phyloP scores from a whole-genome alignment of 1,284 basidiomycete genomes.

The Entoloma clypeatum region DNA sequence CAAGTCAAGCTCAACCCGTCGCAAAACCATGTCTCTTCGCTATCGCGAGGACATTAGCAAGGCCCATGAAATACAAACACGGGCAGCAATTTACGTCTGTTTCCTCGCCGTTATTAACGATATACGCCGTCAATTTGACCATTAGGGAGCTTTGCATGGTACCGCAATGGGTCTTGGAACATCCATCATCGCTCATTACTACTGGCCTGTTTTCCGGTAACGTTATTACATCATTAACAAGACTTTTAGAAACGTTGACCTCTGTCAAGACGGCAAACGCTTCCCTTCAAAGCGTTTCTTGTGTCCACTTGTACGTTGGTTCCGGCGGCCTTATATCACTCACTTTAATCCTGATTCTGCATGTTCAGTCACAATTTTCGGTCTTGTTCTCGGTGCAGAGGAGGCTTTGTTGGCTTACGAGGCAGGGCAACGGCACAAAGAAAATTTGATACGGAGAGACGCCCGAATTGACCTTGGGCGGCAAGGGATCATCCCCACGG shows the following conservation, averaged over 20 bases:
- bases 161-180: slow-evolving; percentile 55
- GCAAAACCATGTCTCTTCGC: slow-evolving; percentile 43
- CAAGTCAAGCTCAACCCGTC: background rate
- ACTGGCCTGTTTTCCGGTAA: slow-evolving; percentile 77
- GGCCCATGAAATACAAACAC: slow-evolving; percentile 52
- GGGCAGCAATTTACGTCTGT: slow-evolving; percentile 48
- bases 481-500: slow-evolving; percentile 74
- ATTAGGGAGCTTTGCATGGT: slow-evolving; percentile 52
- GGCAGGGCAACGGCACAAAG: slow-evolving; percentile 56
- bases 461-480: slow-evolving; percentile 73
- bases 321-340: slow-evolving; percentile 5
- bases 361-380: slow-evolving; percentile 51
- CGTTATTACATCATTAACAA: background rate
- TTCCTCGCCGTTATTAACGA: slow-evolving; percentile 8
- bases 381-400: slow-evolving; percentile 75
- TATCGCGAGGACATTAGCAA: slow-evolving; percentile 49
- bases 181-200: slow-evolving; percentile 64
- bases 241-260: background rate
- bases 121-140: slow-evolving; percentile 11
- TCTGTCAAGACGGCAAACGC: slow-evolving; percentile 62
- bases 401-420: slow-evolving; percentile 72
- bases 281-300: slow-evolving; percentile 78
- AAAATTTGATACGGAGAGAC: slow-evolving; percentile 66
- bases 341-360: background rate
- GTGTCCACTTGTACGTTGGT: slow-evolving; percentile 50